phyloP scores from a whole-genome alignment of 257 asterid genomes.

The Solanum etuberosum region DNA sequence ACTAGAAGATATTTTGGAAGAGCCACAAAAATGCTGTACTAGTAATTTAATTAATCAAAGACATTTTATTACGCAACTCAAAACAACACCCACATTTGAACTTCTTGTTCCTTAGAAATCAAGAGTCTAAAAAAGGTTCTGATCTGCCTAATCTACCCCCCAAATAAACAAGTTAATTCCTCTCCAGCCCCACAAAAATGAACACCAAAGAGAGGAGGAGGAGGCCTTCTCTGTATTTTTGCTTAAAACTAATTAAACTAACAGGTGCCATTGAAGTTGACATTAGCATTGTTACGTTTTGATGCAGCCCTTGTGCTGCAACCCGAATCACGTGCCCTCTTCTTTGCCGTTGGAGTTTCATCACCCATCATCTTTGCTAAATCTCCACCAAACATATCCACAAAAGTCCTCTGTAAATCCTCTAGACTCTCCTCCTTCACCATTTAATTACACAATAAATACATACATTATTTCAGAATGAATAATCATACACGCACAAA shows the following conservation, averaged over 20 bases:
- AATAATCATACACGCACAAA: background rate
- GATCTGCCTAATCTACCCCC: background rate
- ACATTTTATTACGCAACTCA: background rate
- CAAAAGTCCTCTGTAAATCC: constrained; percentile 74
- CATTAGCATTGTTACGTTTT: constrained; percentile 9
- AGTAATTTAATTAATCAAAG: background rate
- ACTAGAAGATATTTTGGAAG: background rate
- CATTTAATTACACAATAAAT: background rate
- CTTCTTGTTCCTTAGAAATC: background rate
- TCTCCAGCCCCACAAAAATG: background rate
- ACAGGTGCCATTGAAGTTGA: constrained; percentile 1
- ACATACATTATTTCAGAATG: background rate
- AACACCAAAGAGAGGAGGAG: background rate
- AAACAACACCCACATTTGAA: background rate
- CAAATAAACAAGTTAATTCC: background rate
- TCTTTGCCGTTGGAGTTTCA: constrained; percentile 30
- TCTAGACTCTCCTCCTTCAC: constrained; percentile 74
- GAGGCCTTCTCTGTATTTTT: background rate
- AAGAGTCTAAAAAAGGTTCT: background rate
- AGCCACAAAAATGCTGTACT: background rate
- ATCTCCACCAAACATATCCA: constrained; percentile 84
- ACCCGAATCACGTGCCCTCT: constrained; percentile 35
- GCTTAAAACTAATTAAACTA: background rate
- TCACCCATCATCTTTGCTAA: constrained; percentile 35
- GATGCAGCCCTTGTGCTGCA: constrained; percentile 24